Conservation (phyloP, 73 alveolate species). For the Symbiodinium pilosum region DNA sequence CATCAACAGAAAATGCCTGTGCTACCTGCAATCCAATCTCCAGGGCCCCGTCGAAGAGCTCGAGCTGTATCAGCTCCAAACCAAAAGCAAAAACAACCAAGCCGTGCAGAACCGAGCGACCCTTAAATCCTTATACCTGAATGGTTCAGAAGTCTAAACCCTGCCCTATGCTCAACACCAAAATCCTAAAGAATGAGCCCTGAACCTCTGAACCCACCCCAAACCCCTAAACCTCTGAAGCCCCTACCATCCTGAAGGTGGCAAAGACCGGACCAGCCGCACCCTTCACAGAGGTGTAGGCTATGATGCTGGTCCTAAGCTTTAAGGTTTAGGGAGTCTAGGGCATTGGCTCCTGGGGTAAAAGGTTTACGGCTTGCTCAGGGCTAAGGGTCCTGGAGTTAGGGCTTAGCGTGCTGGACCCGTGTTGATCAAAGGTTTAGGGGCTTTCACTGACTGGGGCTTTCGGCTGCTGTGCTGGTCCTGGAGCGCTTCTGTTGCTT, state of each 20-base stretch:
- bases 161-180: too few species aligned
- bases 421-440: not conserved
- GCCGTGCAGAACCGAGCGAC: too few species aligned
- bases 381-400: not conserved
- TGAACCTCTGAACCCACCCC: not conserved
- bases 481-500: too few species aligned
- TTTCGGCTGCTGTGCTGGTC: too few species aligned
- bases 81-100: too few species aligned
- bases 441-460: not conserved
- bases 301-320: conserved; percentile 14
- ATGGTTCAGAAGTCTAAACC: too few species aligned
- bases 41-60: too few species aligned
- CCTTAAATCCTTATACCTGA: too few species aligned
- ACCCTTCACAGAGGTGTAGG: conserved; percentile 25
- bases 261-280: not conserved
- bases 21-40: too few species aligned
- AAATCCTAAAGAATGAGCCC: too few species aligned
- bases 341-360: not conserved
- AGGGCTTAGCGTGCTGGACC: not conserved
- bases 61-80: too few species aligned
- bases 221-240: not conserved
- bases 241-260: conserved; percentile 18
- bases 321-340: not conserved
- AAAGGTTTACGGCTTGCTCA: not conserved
- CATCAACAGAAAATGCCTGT: too few species aligned